Base-by-base conservation (phyloP, 352 stramenopile genomes). In the Phytophthora rubi region DNA sequence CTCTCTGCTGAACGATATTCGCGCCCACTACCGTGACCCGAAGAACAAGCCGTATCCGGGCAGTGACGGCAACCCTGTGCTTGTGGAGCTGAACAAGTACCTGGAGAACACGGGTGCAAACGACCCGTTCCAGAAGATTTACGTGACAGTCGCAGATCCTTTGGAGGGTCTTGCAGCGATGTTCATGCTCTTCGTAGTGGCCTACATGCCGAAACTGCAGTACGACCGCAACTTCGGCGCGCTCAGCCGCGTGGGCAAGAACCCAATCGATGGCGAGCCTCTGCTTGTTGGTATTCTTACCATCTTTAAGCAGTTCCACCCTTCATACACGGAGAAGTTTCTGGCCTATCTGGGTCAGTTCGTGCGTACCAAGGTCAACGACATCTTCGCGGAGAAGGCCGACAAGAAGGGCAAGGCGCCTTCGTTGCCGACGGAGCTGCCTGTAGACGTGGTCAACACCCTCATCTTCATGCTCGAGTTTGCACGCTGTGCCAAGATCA, bases 251-350 rank as follows among this genome's bases (percentile, higher is more conserved):
- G 82, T 98, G 62, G 80, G 79, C 7, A 95, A 95, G 76, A 98
- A 98, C 68, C 89, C 92, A 7, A 95, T 98, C 44, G 95, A 99
- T 67, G 95, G 95, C 45, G 86, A 96, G 69, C 91, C 94, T 51
- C 68, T 99, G 56, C 80, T 98, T 32, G 77, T 97, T 23, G 95
- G 95, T 9, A 93, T 98, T 44, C 71, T 93, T 18, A 98, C 94
- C 5, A 85, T 99, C 39, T 87, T 98, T 59, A 98, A 97, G 75
- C 95, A 99, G 76, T 98, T 98, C 73, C 95, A 98, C 74, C 91
- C 93, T 58, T 97, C 91, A 26, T 98, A 97, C 78, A 94, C 90
- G n/a, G 85, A 97, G 60, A 93, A 95, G 57, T 97, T 98, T 59
- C 78, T 99, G 15, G 83, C 89, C 21, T 98, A 98, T 62, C 69